Base-by-base conservation (phyloP, 2,329 filamentous ascomycete genomes). In the Calonectria fujianensis region DNA sequence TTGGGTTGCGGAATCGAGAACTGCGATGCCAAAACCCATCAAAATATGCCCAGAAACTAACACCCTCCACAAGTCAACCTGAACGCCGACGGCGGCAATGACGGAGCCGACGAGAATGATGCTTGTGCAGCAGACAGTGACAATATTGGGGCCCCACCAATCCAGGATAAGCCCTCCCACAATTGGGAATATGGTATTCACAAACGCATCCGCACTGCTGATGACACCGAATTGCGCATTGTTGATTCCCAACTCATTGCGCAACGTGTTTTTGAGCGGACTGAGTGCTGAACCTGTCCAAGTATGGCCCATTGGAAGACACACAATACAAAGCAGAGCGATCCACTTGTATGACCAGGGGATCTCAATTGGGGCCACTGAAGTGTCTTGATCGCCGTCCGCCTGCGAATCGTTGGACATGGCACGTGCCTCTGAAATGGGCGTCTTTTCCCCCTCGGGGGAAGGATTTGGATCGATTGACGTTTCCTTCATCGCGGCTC, bases 141-240 rank as follows among this genome's bases (percentile, higher is more conserved):
- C 74, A 14, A 73, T 41, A 27, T 80, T 80, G 1, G 78, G 78
- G 0, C 79, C 77, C 77, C 78, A 80, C 78, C 79, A 81, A 57
- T 81, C 79, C 11, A 81, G 72, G 37, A 79, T 74, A 65, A 81
- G 48, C 6, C 79, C 61, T 50, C 61, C 61, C 6, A 65, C 27
- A 7, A 65, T 80, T 18, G 79, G 77, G 31, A 80, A 79, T n/a
- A 80, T 70, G 14, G 78, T 75, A 71, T 80, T 80, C 57, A 81
- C 77, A 35, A 81, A 80, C 13, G 79, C 69, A 52, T 81, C 79
- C 11, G 79, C 78, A 57, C 76, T 80, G 72, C 69, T 71, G 31
- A 80, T 79, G 29, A 81, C 78, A n/a, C 77, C 79, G 57, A 80
- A 80, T 52, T 80, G 79, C 9, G 78, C 74, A 29, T 80, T 80